Conservation (phyloP, 2,329 filamentous ascomycete species). For the Orbilia oligospora region DNA sequence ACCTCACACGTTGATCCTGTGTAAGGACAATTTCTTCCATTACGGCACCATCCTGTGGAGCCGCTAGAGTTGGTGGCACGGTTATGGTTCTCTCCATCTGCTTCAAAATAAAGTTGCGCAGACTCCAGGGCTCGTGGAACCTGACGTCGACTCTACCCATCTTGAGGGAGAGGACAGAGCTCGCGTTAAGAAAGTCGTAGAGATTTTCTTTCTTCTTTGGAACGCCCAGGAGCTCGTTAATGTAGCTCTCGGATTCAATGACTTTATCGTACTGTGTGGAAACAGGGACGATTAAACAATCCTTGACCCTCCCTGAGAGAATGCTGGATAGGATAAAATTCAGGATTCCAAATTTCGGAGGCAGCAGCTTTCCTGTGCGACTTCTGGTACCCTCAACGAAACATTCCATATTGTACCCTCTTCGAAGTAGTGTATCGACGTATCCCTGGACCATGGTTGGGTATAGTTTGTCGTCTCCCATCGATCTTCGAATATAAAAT, state of each 20-base stretch:
- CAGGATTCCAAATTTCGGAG: constrained; percentile 95
- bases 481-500: constrained; percentile 94
- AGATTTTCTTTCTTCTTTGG: constrained; percentile 97
- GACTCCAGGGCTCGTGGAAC: constrained; percentile 96
- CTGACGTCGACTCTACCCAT: constrained; percentile 93
- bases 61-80: constrained; percentile 66
- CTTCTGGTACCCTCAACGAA: constrained; percentile 97
- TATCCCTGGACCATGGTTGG: constrained; percentile 94
- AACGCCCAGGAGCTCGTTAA: constrained; percentile 90
- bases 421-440: constrained; percentile 89
- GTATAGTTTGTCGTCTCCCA: constrained; percentile 92
- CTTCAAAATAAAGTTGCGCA: constrained; percentile 83
- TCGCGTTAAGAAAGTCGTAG: constrained; percentile 87
- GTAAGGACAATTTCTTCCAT: constrained; percentile 64
- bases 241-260: constrained; percentile 97
- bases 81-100: constrained; percentile 72
- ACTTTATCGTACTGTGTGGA: constrained; percentile 99
- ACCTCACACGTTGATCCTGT: constrained; percentile 75
- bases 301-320: constrained; percentile 86
- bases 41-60: constrained; percentile 55
- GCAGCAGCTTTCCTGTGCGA: constrained; percentile 90
- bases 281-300: constrained; percentile 94
- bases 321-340: constrained; percentile 92
- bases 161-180: constrained; percentile 88
- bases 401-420: constrained; percentile 95